Evolutionary conservation across 495 filamentous ascomycete genomes (phyloP).

Genomic region (Chaetomidium leptoderma): DNA sequence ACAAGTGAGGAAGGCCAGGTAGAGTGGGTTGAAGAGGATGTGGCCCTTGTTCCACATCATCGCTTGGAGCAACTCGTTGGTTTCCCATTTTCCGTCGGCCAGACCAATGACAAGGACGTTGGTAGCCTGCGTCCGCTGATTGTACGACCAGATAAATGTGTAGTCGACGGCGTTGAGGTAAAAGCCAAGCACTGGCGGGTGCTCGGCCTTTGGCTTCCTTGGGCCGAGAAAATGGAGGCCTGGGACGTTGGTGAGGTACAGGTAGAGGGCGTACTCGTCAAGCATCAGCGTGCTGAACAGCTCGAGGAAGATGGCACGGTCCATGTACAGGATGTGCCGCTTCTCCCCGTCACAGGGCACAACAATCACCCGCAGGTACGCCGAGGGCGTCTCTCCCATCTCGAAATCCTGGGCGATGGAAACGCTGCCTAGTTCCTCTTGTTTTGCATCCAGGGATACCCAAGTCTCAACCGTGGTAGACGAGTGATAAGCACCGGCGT

Average conservation of each 20-base stretch:
- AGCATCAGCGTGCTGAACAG: neutral
- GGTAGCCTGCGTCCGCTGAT: neutral
- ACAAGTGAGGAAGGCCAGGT: neutral
- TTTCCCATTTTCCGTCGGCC: neutral
- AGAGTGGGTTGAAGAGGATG: neutral
- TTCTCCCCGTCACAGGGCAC: neutral
- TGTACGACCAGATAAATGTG: neutral
- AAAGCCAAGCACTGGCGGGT: neutral
- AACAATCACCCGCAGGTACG: neutral
- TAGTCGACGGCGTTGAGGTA: neutral
- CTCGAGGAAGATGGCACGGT: neutral
- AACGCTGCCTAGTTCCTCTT: neutral
- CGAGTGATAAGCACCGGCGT: neutral
- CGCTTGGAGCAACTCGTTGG: neutral
- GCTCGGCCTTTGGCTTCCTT: neutral
- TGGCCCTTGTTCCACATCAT: neutral
- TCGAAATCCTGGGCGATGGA: neutral
- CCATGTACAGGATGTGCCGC: neutral
- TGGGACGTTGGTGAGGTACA: neutral
- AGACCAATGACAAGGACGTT: neutral
- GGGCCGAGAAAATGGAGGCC: neutral
- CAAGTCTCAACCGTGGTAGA: neutral
- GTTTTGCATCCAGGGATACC: neutral
- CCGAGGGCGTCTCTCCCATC: neutral
- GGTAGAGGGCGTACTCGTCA: neutral